Conservation (phyloP, 2,329 filamentous ascomycete species). For the Fusarium goolgardi region DNA sequence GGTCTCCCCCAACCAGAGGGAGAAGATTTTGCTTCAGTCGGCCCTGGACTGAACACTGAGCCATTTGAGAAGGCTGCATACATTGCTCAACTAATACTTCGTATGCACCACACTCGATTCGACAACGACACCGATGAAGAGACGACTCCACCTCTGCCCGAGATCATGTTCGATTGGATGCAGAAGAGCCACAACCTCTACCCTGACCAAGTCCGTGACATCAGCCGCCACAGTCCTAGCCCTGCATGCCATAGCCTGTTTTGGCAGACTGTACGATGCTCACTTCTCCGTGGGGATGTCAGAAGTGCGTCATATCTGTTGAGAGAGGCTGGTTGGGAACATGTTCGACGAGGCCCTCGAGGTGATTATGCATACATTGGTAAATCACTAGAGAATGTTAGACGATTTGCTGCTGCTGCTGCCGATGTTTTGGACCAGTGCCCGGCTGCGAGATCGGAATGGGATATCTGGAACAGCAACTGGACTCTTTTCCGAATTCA, state of each 20-base stretch:
- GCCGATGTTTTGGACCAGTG: constrained; percentile 77
- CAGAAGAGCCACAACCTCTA: constrained; percentile 79
- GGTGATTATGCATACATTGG: constrained; percentile 77
- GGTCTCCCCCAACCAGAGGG: constrained; percentile 61
- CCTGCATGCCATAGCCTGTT: constrained; percentile 82
- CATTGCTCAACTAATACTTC: constrained; percentile 80
- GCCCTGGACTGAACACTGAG: constrained; percentile 70
- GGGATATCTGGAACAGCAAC: constrained; percentile 83
- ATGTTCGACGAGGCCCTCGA: constrained; percentile 75
- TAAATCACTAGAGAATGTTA: constrained; percentile 80
- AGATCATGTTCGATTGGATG: constrained; percentile 86
- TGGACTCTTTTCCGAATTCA: constrained; percentile 88
- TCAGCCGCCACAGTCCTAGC: constrained; percentile 74
- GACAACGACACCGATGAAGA: constrained; percentile 53
- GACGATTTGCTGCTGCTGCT: constrained; percentile 75
- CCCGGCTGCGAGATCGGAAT: constrained; percentile 76
- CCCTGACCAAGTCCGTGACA: constrained; percentile 71
- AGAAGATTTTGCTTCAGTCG: constrained; percentile 71
- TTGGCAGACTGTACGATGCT: constrained; percentile 85
- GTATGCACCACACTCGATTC: constrained; percentile 76
- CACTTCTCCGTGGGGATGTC: constrained; percentile 81
- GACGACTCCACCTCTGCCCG: constrained; percentile 71
- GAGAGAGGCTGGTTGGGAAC: constrained; percentile 79
- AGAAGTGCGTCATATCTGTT: constrained; percentile 74
- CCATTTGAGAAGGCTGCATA: constrained; percentile 81